Conservation (phyloP, 306 rosid genomes). For the Phaseolus lunatus region DNA sequence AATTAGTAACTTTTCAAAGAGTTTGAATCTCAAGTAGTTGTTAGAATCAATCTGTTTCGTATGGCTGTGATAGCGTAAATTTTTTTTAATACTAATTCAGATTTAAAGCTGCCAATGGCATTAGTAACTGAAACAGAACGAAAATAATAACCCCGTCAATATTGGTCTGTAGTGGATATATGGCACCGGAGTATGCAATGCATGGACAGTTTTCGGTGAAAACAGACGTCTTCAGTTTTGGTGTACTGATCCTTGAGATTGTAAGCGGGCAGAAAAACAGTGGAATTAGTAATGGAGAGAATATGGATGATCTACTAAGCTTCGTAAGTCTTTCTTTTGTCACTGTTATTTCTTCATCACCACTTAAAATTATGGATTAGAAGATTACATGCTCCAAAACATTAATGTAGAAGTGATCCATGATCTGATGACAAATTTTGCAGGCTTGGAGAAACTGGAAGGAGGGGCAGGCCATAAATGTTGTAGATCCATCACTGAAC, state of each 20-base stretch:
- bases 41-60: not conserved
- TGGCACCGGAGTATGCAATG: conserved; percentile 5
- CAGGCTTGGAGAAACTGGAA: not conserved
- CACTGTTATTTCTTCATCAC: not conserved
- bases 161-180: not conserved
- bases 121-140: not conserved
- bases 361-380: not conserved
- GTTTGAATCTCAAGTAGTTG: not conserved
- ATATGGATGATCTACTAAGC: not conserved
- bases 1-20: not conserved
- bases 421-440: not conserved
- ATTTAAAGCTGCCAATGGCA: not conserved
- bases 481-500: not conserved
- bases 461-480: not conserved
- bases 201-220: conserved; percentile 9
- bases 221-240: not conserved
- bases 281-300: not conserved
- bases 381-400: not conserved
- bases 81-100: not conserved
- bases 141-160: not conserved
- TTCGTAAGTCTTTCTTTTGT: not conserved
- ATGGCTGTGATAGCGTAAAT: not conserved
- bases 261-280: not conserved
- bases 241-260: not conserved
- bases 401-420: too few species aligned